Percentiles rank a stretch among this genome's conserved stretches.
Evolutionary conservation across 2,329 filamentous ascomycete species (phyloP).

Genomic region (Scedosporium minutisporum): DNA sequence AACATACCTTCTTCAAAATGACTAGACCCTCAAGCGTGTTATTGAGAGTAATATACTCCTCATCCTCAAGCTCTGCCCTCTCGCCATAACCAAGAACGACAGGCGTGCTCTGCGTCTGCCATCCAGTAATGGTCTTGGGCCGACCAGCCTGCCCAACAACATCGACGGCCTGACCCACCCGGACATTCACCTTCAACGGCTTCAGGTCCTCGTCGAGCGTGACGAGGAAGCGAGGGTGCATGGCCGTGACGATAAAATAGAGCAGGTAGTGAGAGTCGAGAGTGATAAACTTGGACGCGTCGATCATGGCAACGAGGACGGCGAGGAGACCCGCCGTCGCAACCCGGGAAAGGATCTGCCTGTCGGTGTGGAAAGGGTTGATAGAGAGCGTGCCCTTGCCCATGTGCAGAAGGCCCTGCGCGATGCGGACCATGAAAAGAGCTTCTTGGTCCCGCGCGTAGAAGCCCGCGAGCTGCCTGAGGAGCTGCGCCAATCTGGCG

Average conservation of each 20-base stretch:
- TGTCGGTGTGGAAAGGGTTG: conserved; percentile 98
- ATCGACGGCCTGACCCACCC: conserved; percentile 95
- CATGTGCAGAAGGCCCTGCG: conserved; percentile 96
- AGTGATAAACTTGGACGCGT: conserved; percentile 76
- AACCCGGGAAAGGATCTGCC: conserved; percentile 87
- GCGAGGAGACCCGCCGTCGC: conserved; percentile 81
- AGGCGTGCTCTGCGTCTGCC: conserved; percentile 99
- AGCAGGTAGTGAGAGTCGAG: conserved; percentile 76
- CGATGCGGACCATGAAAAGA: conserved; percentile 97
- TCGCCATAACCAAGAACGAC: conserved; percentile 92
- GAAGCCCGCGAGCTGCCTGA: conserved; percentile 92
- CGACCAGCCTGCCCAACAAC: conserved; percentile 94
- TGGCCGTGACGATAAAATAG: conserved; percentile 93
- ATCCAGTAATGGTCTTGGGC: conserved; percentile 97
- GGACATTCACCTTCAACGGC: conserved; percentile 89
- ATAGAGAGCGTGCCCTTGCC: conserved; percentile 95
- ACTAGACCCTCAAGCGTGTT: conserved; percentile 90
- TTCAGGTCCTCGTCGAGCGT: conserved; percentile 92
- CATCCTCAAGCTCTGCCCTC: conserved; percentile 91
- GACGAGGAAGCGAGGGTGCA: conserved; percentile 93
- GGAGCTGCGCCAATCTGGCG: conserved; percentile 84
- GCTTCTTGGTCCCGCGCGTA: conserved; percentile 95
- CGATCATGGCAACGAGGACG: conserved; percentile 86
- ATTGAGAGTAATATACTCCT: conserved; percentile 89
- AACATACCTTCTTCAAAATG: conserved; percentile 85